Percentiles rank a stretch among this genome's conserved stretches.
Evolutionary conservation across 257 asterid genomes (phyloP).

Genomic region (Cinchona pubescens): DNA sequence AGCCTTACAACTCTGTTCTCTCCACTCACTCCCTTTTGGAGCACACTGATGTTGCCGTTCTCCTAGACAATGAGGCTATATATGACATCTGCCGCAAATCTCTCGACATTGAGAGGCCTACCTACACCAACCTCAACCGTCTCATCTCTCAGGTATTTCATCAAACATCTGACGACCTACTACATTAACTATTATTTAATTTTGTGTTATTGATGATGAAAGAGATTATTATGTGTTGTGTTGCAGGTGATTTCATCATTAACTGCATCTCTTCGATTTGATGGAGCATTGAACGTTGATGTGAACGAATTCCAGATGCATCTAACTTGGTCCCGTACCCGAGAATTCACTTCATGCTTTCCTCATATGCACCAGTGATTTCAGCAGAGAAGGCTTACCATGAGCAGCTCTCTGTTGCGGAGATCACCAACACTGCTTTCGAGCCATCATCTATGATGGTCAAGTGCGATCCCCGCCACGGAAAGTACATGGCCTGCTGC

Average conservation of each 20-base stretch:
- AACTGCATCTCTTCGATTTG: slow-evolving; percentile 88
- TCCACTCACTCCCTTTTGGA: slow-evolving; percentile 90
- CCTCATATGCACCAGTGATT: slow-evolving; percentile 90
- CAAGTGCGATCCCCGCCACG: slow-evolving; percentile 90
- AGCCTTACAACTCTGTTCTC: slow-evolving; percentile 90
- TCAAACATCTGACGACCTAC: not conserved
- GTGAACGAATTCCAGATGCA: slow-evolving; percentile 96
- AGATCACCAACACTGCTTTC: slow-evolving; percentile 90
- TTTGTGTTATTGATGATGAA: not conserved
- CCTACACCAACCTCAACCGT: slow-evolving; percentile 89
- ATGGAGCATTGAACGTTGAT: slow-evolving; percentile 89
- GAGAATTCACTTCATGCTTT: slow-evolving; percentile 94
- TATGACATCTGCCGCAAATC: slow-evolving; percentile 95
- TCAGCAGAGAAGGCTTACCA: slow-evolving; percentile 94
- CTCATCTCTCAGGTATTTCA: slow-evolving; percentile 77
- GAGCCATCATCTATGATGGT: slow-evolving; percentile 99
- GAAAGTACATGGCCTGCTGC: slow-evolving; percentile 98
- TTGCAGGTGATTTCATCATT: slow-evolving; percentile 80
- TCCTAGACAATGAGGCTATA: slow-evolving; percentile 89
- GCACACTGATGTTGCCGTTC: slow-evolving; percentile 93
- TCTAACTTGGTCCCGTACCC: slow-evolving; percentile 96
- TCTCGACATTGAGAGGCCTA: slow-evolving; percentile 87
- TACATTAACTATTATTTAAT: not conserved
- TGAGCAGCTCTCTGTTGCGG: slow-evolving; percentile 90
- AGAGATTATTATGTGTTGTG: not conserved